Conservation (phyloP, 345 rosid genomes). For the Acer yangbiense region DNA sequence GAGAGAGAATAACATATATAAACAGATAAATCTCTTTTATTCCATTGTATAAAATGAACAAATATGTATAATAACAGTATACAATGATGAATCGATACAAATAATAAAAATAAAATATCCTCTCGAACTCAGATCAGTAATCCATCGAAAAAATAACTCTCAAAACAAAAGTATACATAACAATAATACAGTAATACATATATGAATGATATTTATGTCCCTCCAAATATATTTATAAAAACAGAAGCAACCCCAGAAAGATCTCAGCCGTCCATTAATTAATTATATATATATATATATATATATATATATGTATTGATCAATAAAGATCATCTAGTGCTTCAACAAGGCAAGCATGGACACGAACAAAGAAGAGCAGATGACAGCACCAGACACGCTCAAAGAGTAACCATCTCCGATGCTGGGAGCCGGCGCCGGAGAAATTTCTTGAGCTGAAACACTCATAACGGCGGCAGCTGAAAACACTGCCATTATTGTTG, state of each 20-base stretch:
- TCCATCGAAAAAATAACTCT: background rate
- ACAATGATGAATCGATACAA: constrained; percentile 8
- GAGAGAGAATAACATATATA: background rate
- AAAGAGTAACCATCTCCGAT: constrained; percentile 38
- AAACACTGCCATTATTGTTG: constrained; percentile 1
- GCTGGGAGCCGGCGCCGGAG: constrained; percentile 29
- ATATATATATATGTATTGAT: no score
- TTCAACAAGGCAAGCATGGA: constrained; percentile 35
- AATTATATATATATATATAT: background rate
- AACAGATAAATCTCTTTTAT: constrained; percentile 13
- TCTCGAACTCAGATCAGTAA: background rate
- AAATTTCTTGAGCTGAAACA: constrained; percentile 26
- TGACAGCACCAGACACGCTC: constrained; percentile 30
- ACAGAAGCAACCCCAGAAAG: background rate
- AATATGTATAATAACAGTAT: background rate
- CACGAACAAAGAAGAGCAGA: constrained; percentile 37
- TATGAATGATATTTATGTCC: background rate
- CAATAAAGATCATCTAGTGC: constrained; percentile 5
- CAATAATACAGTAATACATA: background rate
- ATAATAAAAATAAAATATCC: background rate
- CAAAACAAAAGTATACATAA: background rate
- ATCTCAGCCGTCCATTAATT: background rate
- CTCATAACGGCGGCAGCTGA: background rate
- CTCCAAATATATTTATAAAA: background rate
- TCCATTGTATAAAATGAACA: background rate